Conservation (phyloP, 805 yeast genomes). For the Saccharomycopsis sp. region DNA sequence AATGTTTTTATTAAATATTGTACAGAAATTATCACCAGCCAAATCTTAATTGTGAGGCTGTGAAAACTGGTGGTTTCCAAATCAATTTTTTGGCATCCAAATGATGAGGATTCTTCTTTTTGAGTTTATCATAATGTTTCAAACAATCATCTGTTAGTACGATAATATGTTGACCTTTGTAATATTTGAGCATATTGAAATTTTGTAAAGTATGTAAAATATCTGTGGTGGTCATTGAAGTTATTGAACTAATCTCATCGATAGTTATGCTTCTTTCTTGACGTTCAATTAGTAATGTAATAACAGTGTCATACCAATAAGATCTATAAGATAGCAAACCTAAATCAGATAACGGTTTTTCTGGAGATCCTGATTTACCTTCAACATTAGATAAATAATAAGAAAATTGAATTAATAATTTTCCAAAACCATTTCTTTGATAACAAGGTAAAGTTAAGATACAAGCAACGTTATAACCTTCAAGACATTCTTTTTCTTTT, state of each 20-base stretch:
- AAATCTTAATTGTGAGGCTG: conserved; percentile 91
- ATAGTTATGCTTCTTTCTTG: conserved; percentile 59
- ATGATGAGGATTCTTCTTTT: conserved; percentile 63
- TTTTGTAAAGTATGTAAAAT: conserved; percentile 90
- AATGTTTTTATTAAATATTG: no score
- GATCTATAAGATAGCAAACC: conserved; percentile 92
- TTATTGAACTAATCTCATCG: conserved; percentile 77
- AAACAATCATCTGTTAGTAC: conserved; percentile 78
- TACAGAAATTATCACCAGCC: no score
- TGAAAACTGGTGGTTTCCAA: conserved; percentile 93
- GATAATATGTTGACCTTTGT: conserved; percentile 88
- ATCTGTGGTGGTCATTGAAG: conserved; percentile 96
- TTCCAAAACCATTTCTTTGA: conserved; percentile 92
- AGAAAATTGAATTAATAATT: conserved; percentile 83
- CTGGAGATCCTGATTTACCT: conserved; percentile 91
- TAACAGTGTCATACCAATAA: conserved; percentile 88
- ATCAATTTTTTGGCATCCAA: conserved; percentile 60
- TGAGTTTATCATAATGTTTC: conserved; percentile 61
- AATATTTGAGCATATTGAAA: conserved; percentile 78
- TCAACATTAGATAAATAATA: conserved; percentile 85
- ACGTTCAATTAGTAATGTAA: conserved; percentile 59
- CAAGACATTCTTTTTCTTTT: conserved; percentile 94
- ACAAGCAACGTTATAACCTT: conserved; percentile 93
- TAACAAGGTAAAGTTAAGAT: conserved; percentile 92
- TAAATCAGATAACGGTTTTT: conserved; percentile 81